Evolutionary conservation across 352 stramenopile species (phyloP).

Genomic region (Globisporangium cystogenes): DNA sequence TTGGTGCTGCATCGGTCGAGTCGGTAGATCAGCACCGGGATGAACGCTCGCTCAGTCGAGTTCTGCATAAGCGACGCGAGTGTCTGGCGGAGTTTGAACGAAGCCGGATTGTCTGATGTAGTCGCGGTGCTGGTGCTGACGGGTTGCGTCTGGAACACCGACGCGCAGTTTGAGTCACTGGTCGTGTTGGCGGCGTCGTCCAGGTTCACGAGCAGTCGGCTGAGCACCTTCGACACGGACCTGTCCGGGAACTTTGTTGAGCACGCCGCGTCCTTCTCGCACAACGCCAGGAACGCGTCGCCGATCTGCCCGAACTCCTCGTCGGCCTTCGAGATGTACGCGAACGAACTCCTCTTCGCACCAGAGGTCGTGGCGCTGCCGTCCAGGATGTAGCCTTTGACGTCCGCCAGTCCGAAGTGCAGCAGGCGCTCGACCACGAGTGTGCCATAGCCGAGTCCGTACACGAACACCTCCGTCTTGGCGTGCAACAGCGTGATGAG

Average conservation of each 20-base stretch:
- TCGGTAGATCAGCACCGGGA: conserved; percentile 57
- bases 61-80: conserved; percentile 48
- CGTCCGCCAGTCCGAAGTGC: conserved; percentile 37
- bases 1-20: conserved; percentile 41
- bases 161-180: conserved; percentile 10
- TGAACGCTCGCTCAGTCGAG: conserved; percentile 37
- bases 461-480: conserved; percentile 43
- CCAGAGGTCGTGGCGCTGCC: conserved; percentile 33
- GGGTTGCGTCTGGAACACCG: background rate
- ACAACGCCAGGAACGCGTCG: conserved; percentile 39
- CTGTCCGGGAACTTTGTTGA: conserved; percentile 26
- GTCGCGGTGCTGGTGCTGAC: background rate
- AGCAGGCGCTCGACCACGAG: conserved; percentile 57
- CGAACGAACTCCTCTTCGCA: conserved; percentile 9
- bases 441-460: conserved; percentile 68
- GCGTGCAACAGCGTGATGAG: conserved; percentile 41
- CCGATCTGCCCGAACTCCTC: conserved; percentile 36
- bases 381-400: conserved; percentile 61
- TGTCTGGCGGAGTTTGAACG: conserved; percentile 6
- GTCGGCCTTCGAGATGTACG: conserved; percentile 29
- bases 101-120: conserved; percentile 3
- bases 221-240: conserved; percentile 26
- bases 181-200: conserved; percentile 9
- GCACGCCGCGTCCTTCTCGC: conserved; percentile 36
- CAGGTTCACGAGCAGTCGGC: conserved; percentile 29